phyloP scores from a whole-genome alignment of 2,329 filamentous ascomycete species.

The Colletotrichum caudatum region DNA sequence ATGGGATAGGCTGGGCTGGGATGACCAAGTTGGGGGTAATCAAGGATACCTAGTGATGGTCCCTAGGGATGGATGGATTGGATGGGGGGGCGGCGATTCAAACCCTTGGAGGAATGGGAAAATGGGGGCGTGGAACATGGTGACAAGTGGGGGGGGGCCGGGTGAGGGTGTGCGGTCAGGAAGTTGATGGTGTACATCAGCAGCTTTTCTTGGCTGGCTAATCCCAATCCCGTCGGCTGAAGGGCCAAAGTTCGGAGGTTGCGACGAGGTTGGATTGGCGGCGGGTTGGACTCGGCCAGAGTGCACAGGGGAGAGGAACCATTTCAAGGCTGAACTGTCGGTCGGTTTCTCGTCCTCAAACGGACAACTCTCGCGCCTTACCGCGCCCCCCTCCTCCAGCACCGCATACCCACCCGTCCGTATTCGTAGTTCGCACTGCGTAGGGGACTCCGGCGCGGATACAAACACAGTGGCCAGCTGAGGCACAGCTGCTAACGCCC shows the following conservation, averaged over 20 bases:
- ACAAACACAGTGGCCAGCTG: constrained; percentile 9
- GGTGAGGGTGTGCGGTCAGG: constrained; percentile 27
- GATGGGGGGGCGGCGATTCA: constrained; percentile 24
- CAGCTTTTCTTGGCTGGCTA: constrained; percentile 36
- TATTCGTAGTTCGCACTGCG: neutral
- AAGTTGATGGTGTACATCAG: constrained; percentile 38
- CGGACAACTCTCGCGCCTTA: neutral
- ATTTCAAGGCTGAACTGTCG: constrained; percentile 7
- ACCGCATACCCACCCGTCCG: neutral
- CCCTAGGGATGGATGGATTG: constrained; percentile 28
- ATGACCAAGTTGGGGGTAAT: constrained; percentile 35
- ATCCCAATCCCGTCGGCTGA: constrained; percentile 34
- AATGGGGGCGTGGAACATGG: constrained; percentile 25
- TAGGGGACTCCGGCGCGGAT: neutral
- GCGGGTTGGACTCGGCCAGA: constrained; percentile 14
- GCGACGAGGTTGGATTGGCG: constrained; percentile 23
- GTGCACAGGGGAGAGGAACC: neutral
- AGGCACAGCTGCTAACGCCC: constrained; percentile 20
- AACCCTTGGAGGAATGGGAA: constrained; percentile 26
- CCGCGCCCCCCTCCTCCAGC: neutral
- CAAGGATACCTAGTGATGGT: constrained; percentile 36
- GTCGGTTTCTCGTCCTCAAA: constrained; percentile 7
- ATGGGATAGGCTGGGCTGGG: constrained; percentile 35
- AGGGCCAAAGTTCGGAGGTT: constrained; percentile 19
- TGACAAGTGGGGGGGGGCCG: constrained; percentile 23